These are phyloP conservation scores for Phyllostachys edulis DNA, from an alignment of 176 grass and related monocot genomes.

Conservation along the genomic window DNA sequence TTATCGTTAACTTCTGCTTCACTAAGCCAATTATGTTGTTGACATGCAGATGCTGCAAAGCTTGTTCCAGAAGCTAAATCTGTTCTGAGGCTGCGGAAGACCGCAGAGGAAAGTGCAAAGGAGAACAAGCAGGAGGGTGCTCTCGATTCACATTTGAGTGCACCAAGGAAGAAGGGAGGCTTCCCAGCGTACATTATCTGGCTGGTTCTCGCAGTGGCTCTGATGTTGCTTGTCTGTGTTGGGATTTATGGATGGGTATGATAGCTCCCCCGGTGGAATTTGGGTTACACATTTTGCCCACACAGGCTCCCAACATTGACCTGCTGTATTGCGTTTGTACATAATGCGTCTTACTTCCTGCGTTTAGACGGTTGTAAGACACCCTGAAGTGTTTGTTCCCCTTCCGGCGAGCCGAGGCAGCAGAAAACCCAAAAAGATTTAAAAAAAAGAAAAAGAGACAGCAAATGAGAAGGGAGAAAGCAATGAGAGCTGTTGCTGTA, in stretches of 20 bases:
- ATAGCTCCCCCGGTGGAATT: not conserved
- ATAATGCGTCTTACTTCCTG: slow-evolving; percentile 4
- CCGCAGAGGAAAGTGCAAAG: slow-evolving; percentile 25
- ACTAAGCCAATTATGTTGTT: slow-evolving; percentile 6
- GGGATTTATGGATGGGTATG: slow-evolving; percentile 38
- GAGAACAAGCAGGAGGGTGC: slow-evolving; percentile 30
- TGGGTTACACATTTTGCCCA: not conserved
- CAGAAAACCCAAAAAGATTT: slow-evolving; percentile 15
- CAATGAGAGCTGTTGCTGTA: not conserved
- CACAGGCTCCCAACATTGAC: not conserved
- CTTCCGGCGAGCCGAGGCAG: not conserved
- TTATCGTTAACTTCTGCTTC: slow-evolving; percentile 2
- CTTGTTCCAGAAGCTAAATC: slow-evolving; percentile 42
- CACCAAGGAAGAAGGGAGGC: slow-evolving; percentile 15
- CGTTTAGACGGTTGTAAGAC: slow-evolving; percentile 4
- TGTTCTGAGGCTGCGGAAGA: slow-evolving; percentile 40
- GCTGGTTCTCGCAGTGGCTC: slow-evolving; percentile 40
- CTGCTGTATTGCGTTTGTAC: slow-evolving; percentile 15
- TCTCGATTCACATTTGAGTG: not conserved
- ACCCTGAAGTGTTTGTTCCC: slow-evolving; percentile 10
- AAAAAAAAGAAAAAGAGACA: not conserved
- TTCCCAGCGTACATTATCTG: slow-evolving; percentile 37
- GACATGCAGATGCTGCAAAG: slow-evolving; percentile 27
- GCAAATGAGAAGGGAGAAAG: slow-evolving; percentile 22
- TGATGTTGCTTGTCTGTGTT: slow-evolving; percentile 46